Evolutionary conservation across 108 stramenopile species (phyloP).

Genomic region (Cyclotella sp.): DNA sequence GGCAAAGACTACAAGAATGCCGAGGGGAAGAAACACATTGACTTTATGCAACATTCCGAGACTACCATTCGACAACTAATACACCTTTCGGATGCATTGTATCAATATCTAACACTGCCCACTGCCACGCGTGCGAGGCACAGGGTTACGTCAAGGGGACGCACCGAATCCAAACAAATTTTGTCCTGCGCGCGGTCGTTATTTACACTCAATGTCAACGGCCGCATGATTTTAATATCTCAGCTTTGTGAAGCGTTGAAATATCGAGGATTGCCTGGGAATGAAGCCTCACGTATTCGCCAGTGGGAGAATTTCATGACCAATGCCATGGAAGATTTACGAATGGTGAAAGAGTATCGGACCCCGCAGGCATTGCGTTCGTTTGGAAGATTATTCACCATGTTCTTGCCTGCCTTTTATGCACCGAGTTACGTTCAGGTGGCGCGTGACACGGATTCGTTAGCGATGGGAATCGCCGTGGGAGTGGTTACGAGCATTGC

Average conservation of each 20-base stretch:
- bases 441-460: conserved; percentile 61
- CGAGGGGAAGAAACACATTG: conserved; percentile 18
- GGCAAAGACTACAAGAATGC: conserved; percentile 1
- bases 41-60: conserved; percentile 64
- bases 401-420: conserved; percentile 65
- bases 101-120: conserved; percentile 63
- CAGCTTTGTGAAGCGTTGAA: conserved; percentile 55
- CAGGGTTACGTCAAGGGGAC: conserved; percentile 47
- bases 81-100: conserved; percentile 59
- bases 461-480: conserved; percentile 65
- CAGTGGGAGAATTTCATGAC: conserved; percentile 61
- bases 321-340: conserved; percentile 54
- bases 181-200: conserved; percentile 26
- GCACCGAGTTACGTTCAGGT: conserved; percentile 71
- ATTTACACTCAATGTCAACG: conserved; percentile 51
- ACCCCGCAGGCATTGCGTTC: conserved; percentile 67
- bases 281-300: conserved; percentile 58
- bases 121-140: conserved; percentile 57
- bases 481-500: conserved; percentile 65
- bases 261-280: conserved; percentile 49
- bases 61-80: conserved; percentile 54
- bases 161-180: conserved; percentile 53
- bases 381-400: conserved; percentile 62
- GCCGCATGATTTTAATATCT: conserved; percentile 50
- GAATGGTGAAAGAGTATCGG: conserved; percentile 66